phyloP scores from a whole-genome alignment of 176 grass and related monocot genomes.

The Phyllostachys edulis region DNA sequence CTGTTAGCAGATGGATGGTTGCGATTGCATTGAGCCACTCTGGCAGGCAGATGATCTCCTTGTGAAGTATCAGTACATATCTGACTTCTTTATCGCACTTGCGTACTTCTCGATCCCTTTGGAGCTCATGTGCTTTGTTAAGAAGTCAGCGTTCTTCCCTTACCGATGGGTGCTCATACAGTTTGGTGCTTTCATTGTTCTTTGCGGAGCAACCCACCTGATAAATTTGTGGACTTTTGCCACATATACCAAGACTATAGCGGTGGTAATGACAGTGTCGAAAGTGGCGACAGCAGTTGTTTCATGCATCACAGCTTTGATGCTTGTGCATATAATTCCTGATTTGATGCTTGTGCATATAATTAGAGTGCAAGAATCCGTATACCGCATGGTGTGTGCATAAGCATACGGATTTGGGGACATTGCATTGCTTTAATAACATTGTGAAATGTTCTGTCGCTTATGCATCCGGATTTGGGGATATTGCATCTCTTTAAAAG shows the following conservation, averaged over 20 bases:
- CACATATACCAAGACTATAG: slow-evolving; percentile 57
- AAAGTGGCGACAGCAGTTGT: slow-evolving; percentile 73
- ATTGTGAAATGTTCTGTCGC: too few species aligned
- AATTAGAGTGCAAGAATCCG: too few species aligned
- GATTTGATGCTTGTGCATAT: too few species aligned
- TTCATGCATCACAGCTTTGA: slow-evolving; percentile 82
- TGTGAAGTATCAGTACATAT: slow-evolving; percentile 91
- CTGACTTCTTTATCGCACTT: slow-evolving; percentile 82
- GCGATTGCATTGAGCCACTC: slow-evolving; percentile 80
- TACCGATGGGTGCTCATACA: slow-evolving; percentile 89
- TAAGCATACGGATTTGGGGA: too few species aligned
- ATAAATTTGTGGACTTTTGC: slow-evolving; percentile 82
- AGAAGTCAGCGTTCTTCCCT: slow-evolving; percentile 66
- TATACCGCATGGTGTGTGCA: too few species aligned
- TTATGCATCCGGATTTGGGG: background rate
- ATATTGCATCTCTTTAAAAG: background rate
- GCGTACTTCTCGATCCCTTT: slow-evolving; percentile 93
- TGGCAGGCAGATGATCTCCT: slow-evolving; percentile 84
- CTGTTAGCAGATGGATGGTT: slow-evolving; percentile 56
- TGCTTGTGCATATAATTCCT: slow-evolving; percentile 88
- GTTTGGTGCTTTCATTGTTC: too few species aligned
- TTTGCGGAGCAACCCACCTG: slow-evolving; percentile 86
- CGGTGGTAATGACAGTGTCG: slow-evolving; percentile 53
- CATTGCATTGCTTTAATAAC: too few species aligned
- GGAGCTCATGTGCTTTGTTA: slow-evolving; percentile 95